Conservation (phyloP, 345 rosid genomes). For the Sisymbrium altissimum region DNA sequence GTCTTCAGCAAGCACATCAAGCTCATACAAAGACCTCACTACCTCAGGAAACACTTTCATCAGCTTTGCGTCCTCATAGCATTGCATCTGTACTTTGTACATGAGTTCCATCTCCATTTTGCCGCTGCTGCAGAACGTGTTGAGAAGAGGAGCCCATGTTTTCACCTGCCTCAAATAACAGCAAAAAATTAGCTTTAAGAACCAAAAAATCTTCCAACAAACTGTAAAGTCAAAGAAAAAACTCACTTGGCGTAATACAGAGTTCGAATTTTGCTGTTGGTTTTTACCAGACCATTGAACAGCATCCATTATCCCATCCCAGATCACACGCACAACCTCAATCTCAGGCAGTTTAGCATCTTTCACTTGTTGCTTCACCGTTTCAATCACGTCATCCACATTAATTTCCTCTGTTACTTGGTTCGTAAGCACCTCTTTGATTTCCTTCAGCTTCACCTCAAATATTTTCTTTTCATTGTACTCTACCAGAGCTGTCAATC, state of each 20-base stretch:
- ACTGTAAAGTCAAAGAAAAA: not conserved
- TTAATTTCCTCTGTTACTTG: conserved; percentile 79
- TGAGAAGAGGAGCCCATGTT: conserved; percentile 79
- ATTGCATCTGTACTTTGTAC: conserved; percentile 96
- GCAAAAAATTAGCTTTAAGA: not conserved
- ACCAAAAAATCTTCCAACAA: conserved; percentile 3
- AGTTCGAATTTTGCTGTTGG: conserved; percentile 96
- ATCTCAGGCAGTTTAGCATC: conserved; percentile 85
- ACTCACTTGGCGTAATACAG: conserved; percentile 83
- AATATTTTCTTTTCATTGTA: conserved; percentile 89
- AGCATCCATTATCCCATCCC: conserved; percentile 99
- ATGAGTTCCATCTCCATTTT: conserved; percentile 89
- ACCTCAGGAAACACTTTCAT: conserved; percentile 97
- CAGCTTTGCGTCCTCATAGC: conserved; percentile 96
- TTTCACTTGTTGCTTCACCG: conserved; percentile 72
- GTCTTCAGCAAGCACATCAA: conserved; percentile 97
- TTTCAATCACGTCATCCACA: conserved; percentile 75
- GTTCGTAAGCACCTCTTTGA: conserved; percentile 75
- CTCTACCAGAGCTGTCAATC: conserved; percentile 76
- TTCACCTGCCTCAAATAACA: conserved; percentile 53
- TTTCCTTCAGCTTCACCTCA: conserved; percentile 88
- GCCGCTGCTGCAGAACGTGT: conserved; percentile 74
- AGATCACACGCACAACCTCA: conserved; percentile 77
- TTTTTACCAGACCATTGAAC: conserved; percentile 99
- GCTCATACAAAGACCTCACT: conserved; percentile 78